A percentile compares a stretch with the other conserved stretches of the same genome.
These are phyloP conservation scores for Phytophthora sojae DNA, from an alignment of 352 stramenopile genomes.

Conservation along the genomic window DNA sequence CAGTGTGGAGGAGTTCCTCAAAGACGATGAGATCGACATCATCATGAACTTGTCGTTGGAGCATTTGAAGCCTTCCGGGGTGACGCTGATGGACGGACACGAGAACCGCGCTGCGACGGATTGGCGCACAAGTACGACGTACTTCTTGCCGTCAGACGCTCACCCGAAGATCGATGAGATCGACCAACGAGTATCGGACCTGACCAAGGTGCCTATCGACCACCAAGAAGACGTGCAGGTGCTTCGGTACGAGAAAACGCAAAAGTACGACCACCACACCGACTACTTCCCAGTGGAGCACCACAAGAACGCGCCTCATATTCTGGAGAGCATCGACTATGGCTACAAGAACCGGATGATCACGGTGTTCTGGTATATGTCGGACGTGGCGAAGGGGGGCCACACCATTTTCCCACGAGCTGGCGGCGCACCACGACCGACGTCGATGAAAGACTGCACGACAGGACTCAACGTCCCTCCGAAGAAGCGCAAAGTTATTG, in stretches of 20 bases:
- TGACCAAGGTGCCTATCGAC: conserved; percentile 64
- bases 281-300: conserved; percentile 70
- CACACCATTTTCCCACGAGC: conserved; percentile 85
- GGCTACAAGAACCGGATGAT: conserved; percentile 88
- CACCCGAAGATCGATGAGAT: conserved; percentile 63
- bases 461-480: conserved; percentile 71
- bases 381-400: conserved; percentile 73
- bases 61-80: conserved; percentile 67
- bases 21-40: conserved; percentile 84
- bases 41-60: conserved; percentile 77
- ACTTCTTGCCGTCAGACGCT: conserved; percentile 63
- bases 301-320: conserved; percentile 50
- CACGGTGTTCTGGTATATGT: conserved; percentile 92
- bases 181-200: conserved; percentile 64
- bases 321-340: conserved; percentile 67
- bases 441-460: conserved; percentile 66
- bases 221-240: conserved; percentile 83
- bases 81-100: conserved; percentile 73
- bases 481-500: conserved; percentile 83
- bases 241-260: conserved; percentile 74
- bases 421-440: conserved; percentile 53
- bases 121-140: conserved; percentile 85
- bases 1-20: conserved; percentile 76
- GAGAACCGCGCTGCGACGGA: conserved; percentile 72
- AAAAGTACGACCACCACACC: conserved; percentile 83